Percentiles rank a stretch among this genome's conserved stretches.
Evolutionary conservation across 352 stramenopile species (phyloP).

Genomic region (Aphanomyces invadans): DNA sequence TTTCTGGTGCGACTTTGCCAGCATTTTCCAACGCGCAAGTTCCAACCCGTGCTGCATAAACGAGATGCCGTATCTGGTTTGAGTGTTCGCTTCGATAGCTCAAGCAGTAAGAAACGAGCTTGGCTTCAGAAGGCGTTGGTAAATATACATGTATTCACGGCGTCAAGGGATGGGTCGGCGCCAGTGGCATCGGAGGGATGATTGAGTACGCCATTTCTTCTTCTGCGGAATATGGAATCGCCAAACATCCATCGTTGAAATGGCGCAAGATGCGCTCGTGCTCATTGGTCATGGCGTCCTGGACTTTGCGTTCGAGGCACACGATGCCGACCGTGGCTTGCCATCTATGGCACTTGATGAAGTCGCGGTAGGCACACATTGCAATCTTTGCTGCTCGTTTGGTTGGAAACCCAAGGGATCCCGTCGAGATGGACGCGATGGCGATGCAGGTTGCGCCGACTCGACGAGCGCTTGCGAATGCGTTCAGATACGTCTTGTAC

Average conservation of each 20-base stretch:
- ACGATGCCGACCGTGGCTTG: slow-evolving; percentile 5
- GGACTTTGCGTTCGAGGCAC: slow-evolving; percentile 1
- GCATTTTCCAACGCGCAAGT: too few relatives aligned
- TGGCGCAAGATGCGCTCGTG: neutral
- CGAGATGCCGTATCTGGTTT: too few relatives aligned
- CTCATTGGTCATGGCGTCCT: neutral
- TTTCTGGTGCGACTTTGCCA: too few relatives aligned
- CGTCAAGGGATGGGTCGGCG: neutral
- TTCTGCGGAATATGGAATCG: neutral
- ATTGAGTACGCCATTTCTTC: neutral
- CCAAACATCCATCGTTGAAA: slow-evolving; percentile 12
- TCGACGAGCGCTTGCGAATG: slow-evolving; percentile 25
- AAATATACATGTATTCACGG: neutral
- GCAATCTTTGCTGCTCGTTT: slow-evolving; percentile 34
- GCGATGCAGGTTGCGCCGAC: slow-evolving; percentile 30
- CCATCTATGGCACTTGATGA: slow-evolving; percentile 9
- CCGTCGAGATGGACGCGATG: slow-evolving; percentile 34
- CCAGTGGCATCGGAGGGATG: neutral
- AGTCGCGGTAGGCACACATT: slow-evolving; percentile 42
- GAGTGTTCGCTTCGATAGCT: too few relatives aligned
- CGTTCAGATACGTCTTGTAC: slow-evolving; percentile 30
- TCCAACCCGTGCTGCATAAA: too few relatives aligned
- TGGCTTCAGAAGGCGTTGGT: too few relatives aligned
- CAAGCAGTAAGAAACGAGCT: too few relatives aligned
- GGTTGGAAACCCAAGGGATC: slow-evolving; percentile 31